Evolutionary conservation across 345 rosid species (phyloP), one percentile per base, ranked within the genome.

Genomic region (Mercurialis annua): DNA sequence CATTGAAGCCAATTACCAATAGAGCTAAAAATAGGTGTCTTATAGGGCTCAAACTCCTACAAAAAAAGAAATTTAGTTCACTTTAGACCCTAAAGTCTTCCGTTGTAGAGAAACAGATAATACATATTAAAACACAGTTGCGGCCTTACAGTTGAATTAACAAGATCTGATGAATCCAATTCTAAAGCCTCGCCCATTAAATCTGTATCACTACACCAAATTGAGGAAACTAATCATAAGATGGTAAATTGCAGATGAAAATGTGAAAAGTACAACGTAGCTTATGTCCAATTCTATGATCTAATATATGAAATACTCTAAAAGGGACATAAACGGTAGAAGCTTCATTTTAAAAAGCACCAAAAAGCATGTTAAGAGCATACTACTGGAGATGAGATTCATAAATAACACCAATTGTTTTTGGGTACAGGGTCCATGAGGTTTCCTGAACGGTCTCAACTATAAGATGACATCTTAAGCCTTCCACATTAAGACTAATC

Each of bases 1-100:
- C 99, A 95, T 46, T 90, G 98, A 66, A 95, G 99, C 99, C 98
- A 92, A 57, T 88, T 95, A 50, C 90, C 86, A 43, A 87, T 73
- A 64, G 81, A 67, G 71, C 73, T 64, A 56, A 67, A 70, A 75
- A 67, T 81, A 21, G 68, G 68, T 55, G 67, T 74, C 31, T 66
- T 79, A 46, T 62, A 59, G 59, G 64, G 66, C 70, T 76, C 77
- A 63, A 71, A 50, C 65, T 71, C 85, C 98, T 90, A 53, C 63
- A 67, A 50, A 70, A 62, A 47, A 36, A 54, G 34, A 77, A 65
- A 48, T 75, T n/a, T 42, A 53, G 59, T 56, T 63, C 30, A 49
- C 68, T 59, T 12, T 44, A 56, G 52, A 64, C 65, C 47, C 51
- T 21, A 16, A 47, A 72, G 34, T 40, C 15, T 47, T 51, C 50